These are phyloP conservation scores for Rhodotorula babjevae DNA, from an alignment of 768 basidiomycete species.

Conservation along the genomic window DNA sequence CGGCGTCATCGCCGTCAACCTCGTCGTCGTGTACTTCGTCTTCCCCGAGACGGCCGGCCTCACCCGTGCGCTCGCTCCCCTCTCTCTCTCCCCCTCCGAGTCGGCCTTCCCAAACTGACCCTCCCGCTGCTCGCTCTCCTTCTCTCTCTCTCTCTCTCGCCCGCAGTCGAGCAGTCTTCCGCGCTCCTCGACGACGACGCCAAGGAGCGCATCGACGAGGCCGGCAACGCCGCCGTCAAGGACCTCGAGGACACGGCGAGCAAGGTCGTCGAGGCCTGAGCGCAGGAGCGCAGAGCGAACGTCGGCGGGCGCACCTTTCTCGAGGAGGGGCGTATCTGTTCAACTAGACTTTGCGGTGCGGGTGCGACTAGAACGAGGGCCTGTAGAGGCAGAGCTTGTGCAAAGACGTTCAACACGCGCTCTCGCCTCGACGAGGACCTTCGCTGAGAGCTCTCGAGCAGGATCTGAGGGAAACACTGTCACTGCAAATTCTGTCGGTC, in stretches of 20 bases:
- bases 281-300: too few species aligned
- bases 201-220: not conserved
- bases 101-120: not conserved
- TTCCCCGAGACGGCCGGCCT: constrained; percentile 40
- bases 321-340: not conserved
- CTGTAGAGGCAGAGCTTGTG: not conserved
- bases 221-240: not conserved
- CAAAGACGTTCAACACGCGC: not conserved
- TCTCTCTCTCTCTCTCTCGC: not conserved
- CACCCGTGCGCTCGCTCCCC: not conserved
- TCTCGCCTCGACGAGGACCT: too few species aligned
- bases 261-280: not conserved
- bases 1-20: constrained; percentile 21
- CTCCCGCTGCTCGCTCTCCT: not conserved
- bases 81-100: not conserved
- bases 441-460: too few species aligned
- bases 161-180: constrained; percentile 10
- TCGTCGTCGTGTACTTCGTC: constrained; percentile 34
- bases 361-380: not conserved
- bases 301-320: too few species aligned
- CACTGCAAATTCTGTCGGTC: not conserved
- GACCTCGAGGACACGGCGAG: not conserved
- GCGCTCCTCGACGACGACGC: constrained; percentile 11
- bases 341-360: too few species aligned
- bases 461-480: not conserved